Evolutionary conservation across 2,329 filamentous ascomycete genomes (phyloP), one percentile per base, ranked within the genome.

Genomic region (Venturiaceae sp.): DNA sequence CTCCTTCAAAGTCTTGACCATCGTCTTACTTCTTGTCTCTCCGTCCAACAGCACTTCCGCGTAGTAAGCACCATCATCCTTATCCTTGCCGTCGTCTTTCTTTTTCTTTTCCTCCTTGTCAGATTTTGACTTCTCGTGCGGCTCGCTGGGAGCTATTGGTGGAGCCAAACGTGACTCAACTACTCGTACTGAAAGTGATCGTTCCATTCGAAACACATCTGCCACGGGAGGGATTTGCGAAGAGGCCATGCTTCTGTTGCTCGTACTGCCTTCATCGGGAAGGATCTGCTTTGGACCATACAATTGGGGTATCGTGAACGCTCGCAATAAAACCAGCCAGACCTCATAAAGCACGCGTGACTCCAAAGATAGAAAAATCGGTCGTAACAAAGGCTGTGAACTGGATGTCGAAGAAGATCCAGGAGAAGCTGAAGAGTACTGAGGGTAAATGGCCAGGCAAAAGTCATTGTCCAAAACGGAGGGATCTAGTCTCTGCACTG

Each of bases 381-480:
- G 92, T n/a, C 89, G 84, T 60, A 90, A 85, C 30, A 92, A 82
- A 6, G 87, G 87, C 58, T 92, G 78, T 19, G 87, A 82, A 2
- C 83, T 87, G 1, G 89, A 82, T 21, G 83, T 84, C 9, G 87
- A 80, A 21, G 44, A 28, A 13, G 44, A 28, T 16, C 23, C 26
- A 16, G 44, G 26, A 11, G 21, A 26, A 50, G 30, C 26, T 26
- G 44, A 50, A 0, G 90, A 85, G 72, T 99, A 97, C 62, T 92
- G 92, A 16, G 94, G 92, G 67, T 96, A 96, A 52, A 99, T 92
- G 56, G 90, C 92, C 62, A 99, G 88, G 74, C 92, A 97, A 68
- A 89, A 94, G 60, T 96, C 90, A 70, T 94, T 89, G 63, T 95
- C 90, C 44, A 99, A 74, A 8, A 99, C 92, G 5, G 92, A 95